Evolutionary conservation across 2,329 filamentous ascomycete genomes (phyloP), one percentile per base, ranked within the genome.

Genomic region (Nemania abortiva): DNA sequence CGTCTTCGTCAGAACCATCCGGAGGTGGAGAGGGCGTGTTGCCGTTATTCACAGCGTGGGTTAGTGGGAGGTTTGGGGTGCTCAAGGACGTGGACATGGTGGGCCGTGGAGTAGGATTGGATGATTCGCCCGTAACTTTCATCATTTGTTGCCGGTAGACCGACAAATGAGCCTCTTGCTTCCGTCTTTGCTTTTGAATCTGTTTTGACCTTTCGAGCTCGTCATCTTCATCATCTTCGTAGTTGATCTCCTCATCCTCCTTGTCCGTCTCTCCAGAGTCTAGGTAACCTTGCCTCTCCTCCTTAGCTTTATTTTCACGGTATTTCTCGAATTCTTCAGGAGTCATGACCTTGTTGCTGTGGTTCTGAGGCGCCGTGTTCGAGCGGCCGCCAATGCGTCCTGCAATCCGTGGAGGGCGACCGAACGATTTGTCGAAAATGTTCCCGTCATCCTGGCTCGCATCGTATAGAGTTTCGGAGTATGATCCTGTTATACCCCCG

Each of bases 81-180:
- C 90, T 92, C 75, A 86, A 84, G 4, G 88, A 89, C 39, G 86
- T 82, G 20, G 86, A 84, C 69, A 90, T 79, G 58, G 83, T 82
- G 15, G 88, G 85, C n/a, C 89, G 87, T 29, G 85, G 79, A 11
- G 82, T 77, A 15, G 85, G 79, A 13, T 81, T 80, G 4, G 85
- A 79, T 24, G 89, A 82, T 74, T 95, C 93, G 56, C 94, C 94
- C 0, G 94, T 97, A 34, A 96, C 92, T 81, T 97, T 97, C 92
- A 95, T 97, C 94, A 97, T 97, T 81, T 96, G 92, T 79, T 97
- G 94, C 66, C 94, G 89, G 79, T 97, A 97, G 1, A 97, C 91
- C 1, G 93, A 88, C 84, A 97, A 91, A 78, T 96, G 93, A 13
- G 94, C 94, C 80, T 97, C 93, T 78, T 97, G 94, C 84, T 95